Evolutionary conservation across 306 rosid species (phyloP).

Genomic region (Lathyrus oleraceus): DNA sequence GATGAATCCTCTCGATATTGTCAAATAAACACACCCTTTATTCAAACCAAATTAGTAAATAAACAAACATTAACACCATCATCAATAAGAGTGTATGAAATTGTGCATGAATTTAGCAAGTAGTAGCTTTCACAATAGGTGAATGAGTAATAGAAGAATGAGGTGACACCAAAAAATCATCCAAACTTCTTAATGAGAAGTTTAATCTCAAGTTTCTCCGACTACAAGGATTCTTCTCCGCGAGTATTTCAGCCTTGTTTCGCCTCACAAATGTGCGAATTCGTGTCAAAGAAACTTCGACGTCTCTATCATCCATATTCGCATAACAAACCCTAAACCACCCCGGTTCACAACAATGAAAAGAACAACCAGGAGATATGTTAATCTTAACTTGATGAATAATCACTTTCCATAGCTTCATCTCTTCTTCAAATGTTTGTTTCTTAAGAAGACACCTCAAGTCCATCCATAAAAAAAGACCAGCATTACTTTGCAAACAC

Average conservation of each 20-base stretch:
- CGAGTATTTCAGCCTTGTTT: slow-evolving; percentile 35
- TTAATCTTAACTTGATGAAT: slow-evolving; percentile 71
- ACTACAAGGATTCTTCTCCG: slow-evolving; percentile 47
- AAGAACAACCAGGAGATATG: slow-evolving; percentile 80
- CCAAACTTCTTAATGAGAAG: slow-evolving; percentile 46
- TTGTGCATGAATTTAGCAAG: slow-evolving; percentile 11
- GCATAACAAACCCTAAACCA: slow-evolving; percentile 90
- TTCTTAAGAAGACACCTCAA: slow-evolving; percentile 55
- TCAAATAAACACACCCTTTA: no score
- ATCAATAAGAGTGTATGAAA: no score
- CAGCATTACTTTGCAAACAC: slow-evolving; percentile 52
- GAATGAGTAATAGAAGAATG: slow-evolving; percentile 70
- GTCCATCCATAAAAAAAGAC: slow-evolving; percentile 63
- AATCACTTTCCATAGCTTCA: slow-evolving; percentile 60
- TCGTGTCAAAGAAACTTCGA: slow-evolving; percentile 57
- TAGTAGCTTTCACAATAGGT: slow-evolving; percentile 56
- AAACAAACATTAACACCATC: not conserved
- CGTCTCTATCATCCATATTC: slow-evolving; percentile 73
- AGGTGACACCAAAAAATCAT: slow-evolving; percentile 64
- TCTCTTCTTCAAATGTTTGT: slow-evolving; percentile 55
- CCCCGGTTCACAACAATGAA: slow-evolving; percentile 75
- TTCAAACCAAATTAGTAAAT: not conserved
- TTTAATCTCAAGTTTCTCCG: slow-evolving; percentile 54
- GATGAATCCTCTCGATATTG: no score
- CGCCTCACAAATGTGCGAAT: slow-evolving; percentile 48